A percentile compares a stretch with the other conserved stretches of the same genome.
Conservation (phyloP, 805 yeast genomes). For the Cyberlindnera sargentensis region DNA sequence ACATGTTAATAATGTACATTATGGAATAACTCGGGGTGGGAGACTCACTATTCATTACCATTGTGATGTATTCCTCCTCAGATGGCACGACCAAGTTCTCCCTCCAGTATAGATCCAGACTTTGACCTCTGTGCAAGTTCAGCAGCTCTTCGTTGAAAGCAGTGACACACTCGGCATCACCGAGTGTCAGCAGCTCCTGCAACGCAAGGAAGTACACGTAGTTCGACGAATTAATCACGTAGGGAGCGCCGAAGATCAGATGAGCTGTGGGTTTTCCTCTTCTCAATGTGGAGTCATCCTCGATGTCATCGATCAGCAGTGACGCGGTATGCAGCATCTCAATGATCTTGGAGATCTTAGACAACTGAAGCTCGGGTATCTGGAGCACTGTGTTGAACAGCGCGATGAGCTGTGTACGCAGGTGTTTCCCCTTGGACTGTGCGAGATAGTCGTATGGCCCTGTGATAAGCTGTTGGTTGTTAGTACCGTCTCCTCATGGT, state of each 20-base stretch:
- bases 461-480: constrained; percentile 10
- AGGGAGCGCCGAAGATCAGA: constrained; percentile 65
- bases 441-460: constrained; percentile 21
- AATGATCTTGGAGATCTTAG: constrained; percentile 39
- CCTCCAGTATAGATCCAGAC: constrained; percentile 84
- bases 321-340: constrained; percentile 61
- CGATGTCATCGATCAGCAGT: constrained; percentile 79
- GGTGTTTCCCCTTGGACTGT: constrained; percentile 21
- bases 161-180: constrained; percentile 19
- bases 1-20: not conserved
- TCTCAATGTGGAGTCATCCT: constrained; percentile 64
- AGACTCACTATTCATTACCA: constrained; percentile 61
- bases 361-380: constrained; percentile 33
- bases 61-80: constrained; percentile 57
- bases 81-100: constrained; percentile 54
- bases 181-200: constrained; percentile 33
- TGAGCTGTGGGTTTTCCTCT: constrained; percentile 82
- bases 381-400: constrained; percentile 47
- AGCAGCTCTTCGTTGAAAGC: constrained; percentile 67
- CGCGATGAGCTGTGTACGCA: constrained; percentile 32
- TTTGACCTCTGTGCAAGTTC: constrained; percentile 84
- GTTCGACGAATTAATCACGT: constrained; percentile 77
- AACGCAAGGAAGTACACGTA: constrained; percentile 56
- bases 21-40: not conserved
- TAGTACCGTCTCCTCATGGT: not conserved